Evolutionary conservation across 768 basidiomycete species (phyloP).

Genomic region (Cystoderma amianthinum): DNA sequence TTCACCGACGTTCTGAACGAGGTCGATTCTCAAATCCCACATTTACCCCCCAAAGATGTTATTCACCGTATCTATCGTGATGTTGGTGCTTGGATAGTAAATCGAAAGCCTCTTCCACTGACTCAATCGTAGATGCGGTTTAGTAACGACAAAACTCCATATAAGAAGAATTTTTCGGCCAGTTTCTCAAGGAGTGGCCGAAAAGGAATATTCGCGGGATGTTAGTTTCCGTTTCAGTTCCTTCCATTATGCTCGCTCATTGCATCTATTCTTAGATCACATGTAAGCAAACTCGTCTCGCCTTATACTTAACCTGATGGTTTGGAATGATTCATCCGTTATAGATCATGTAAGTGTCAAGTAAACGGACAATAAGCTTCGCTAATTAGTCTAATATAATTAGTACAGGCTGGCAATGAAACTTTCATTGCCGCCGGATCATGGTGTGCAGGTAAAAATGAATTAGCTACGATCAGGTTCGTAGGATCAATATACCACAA

Average conservation of each 20-base stretch:
- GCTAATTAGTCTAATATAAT: too few relatives aligned
- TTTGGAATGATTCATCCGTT: not conserved
- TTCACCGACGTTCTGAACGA: slow-evolving; percentile 64
- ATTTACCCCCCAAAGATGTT: slow-evolving; percentile 85
- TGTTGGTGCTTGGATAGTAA: slow-evolving; percentile 29
- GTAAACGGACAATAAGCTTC: too few relatives aligned
- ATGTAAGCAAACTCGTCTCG: slow-evolving; percentile 39
- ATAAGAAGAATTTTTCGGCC: slow-evolving; percentile 78
- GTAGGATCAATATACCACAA: too few relatives aligned
- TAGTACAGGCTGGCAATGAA: too few relatives aligned
- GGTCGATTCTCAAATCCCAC: slow-evolving; percentile 80
- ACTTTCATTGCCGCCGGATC: slow-evolving; percentile 74
- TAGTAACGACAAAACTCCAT: slow-evolving; percentile 93
- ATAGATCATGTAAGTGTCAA: too few relatives aligned
- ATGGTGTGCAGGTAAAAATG: slow-evolving; percentile 76
- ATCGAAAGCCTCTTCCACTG: not conserved
- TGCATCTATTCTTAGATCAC: slow-evolving; percentile 40
- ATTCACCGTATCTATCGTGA: slow-evolving; percentile 93
- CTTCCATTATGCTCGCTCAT: slow-evolving; percentile 1
- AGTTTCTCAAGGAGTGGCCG: slow-evolving; percentile 85
- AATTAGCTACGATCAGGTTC: slow-evolving; percentile 71
- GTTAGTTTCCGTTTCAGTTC: slow-evolving; percentile 36
- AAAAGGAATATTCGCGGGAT: slow-evolving; percentile 85
- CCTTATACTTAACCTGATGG: too few relatives aligned
- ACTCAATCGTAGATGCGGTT: slow-evolving; percentile 59